A percentile compares a stretch with the other conserved stretches of the same genome.
Evolutionary conservation across 192 early-diverging fungal genomes (phyloP).

Genomic region (Chytriomyces sp.): DNA sequence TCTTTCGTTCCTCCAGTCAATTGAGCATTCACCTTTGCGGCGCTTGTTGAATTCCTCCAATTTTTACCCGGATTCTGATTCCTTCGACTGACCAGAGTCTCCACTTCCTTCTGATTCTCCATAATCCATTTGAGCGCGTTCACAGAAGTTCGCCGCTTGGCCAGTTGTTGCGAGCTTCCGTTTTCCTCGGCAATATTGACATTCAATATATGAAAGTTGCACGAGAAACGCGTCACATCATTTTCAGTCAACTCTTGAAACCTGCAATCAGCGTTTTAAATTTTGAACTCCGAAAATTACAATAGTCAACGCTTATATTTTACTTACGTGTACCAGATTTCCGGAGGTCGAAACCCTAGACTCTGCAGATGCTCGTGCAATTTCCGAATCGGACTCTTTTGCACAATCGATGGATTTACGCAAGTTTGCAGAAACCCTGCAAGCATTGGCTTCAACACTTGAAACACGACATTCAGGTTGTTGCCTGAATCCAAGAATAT

Average conservation of each 20-base stretch:
- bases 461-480: constrained; percentile 53
- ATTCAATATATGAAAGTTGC: constrained; percentile 36
- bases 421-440: constrained; percentile 37
- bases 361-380: constrained; percentile 52
- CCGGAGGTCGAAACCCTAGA: constrained; percentile 47
- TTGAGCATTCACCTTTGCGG: no score
- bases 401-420: constrained; percentile 47
- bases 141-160: constrained; percentile 43
- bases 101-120: constrained; percentile 8
- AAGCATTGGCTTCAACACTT: constrained; percentile 51
- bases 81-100: constrained; percentile 19
- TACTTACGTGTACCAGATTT: constrained; percentile 47
- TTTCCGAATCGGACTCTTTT: constrained; percentile 53
- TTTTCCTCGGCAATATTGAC: constrained; percentile 21
- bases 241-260: constrained; percentile 7
- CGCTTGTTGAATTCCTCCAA: neutral
- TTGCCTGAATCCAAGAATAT: constrained; percentile 82
- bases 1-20: no score
- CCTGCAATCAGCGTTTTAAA: constrained; percentile 7
- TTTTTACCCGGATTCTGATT: constrained; percentile 1
- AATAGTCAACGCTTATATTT: neutral
- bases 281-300: neutral
- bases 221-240: neutral
- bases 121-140: constrained; percentile 41
- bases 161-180: constrained; percentile 44